Percentiles rank a stretch among this genome's conserved stretches.
These are phyloP conservation scores for Fusarium sp. DNA, from an alignment of 2,329 filamentous ascomycete species.

Conservation along the genomic window DNA sequence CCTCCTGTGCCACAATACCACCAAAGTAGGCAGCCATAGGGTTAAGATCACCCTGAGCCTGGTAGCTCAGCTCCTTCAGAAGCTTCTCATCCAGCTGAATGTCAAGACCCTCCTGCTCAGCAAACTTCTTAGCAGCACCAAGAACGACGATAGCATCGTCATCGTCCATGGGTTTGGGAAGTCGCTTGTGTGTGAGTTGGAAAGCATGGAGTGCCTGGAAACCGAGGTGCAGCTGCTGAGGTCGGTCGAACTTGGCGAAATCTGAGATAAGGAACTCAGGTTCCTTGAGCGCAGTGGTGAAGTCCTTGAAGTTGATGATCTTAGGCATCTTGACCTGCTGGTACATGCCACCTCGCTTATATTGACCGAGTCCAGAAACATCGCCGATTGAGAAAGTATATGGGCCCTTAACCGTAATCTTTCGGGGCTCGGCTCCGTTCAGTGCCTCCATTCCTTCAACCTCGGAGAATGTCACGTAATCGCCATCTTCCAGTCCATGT, in stretches of 20 bases:
- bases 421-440: constrained; percentile 85
- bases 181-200: constrained; percentile 76
- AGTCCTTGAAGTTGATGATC: constrained; percentile 86
- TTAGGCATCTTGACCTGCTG: constrained; percentile 99
- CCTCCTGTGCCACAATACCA: constrained; percentile 91
- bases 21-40: constrained; percentile 97
- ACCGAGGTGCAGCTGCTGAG: constrained; percentile 89
- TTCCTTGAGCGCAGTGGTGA: constrained; percentile 81
- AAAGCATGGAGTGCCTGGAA: constrained; percentile 94
- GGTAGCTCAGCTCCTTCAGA: constrained; percentile 92
- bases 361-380: constrained; percentile 86
- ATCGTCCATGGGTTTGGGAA: constrained; percentile 86
- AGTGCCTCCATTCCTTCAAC: constrained; percentile 90
- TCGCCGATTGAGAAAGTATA: constrained; percentile 98
- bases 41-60: constrained; percentile 89
- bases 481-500: constrained; percentile 95
- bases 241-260: constrained; percentile 97
- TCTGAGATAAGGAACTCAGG: constrained; percentile 93
- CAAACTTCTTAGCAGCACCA: constrained; percentile 79
- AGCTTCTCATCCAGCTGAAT: constrained; percentile 90
- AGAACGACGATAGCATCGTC: constrained; percentile 84
- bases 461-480: constrained; percentile 95
- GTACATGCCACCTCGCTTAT: constrained; percentile 89
- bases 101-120: constrained; percentile 74
- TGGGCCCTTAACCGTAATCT: constrained; percentile 93